Evolutionary conservation across 257 asterid species (phyloP).

Genomic region (Salvia splendens): DNA sequence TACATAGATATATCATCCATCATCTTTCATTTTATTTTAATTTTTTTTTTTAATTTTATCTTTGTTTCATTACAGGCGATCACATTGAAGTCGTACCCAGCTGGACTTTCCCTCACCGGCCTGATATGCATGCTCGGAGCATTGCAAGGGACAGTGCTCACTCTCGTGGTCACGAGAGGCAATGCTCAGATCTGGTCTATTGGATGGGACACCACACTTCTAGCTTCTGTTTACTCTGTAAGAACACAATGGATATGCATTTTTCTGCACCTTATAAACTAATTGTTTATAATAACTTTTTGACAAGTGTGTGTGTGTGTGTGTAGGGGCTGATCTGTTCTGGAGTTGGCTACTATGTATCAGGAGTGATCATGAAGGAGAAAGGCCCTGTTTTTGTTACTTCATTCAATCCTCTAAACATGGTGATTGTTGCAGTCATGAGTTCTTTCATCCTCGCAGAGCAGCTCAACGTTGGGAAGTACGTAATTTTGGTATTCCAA

Average conservation of each 20-base stretch:
- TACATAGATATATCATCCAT: neutral
- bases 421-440: conserved; percentile 56
- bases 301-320: no score
- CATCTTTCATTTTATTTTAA: neutral
- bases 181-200: conserved; percentile 49
- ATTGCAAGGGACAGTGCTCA: conserved; percentile 49
- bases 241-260: conserved; percentile 6
- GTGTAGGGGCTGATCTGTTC: conserved; percentile 51
- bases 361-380: conserved; percentile 50
- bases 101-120: conserved; percentile 56
- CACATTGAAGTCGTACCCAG: conserved; percentile 58
- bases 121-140: conserved; percentile 55
- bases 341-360: conserved; percentile 47
- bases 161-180: conserved; percentile 48
- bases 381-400: conserved; percentile 64
- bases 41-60: neutral
- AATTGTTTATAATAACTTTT: no score
- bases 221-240: conserved; percentile 52
- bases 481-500: conserved; percentile 4
- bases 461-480: conserved; percentile 57
- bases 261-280: no score
- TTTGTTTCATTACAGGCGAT: conserved; percentile 34
- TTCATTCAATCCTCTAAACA: conserved; percentile 52
- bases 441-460: conserved; percentile 55
- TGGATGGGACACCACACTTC: conserved; percentile 51